phyloP scores from a whole-genome alignment of 352 stramenopile genomes.

The Globisporangium cylindrosporum region DNA sequence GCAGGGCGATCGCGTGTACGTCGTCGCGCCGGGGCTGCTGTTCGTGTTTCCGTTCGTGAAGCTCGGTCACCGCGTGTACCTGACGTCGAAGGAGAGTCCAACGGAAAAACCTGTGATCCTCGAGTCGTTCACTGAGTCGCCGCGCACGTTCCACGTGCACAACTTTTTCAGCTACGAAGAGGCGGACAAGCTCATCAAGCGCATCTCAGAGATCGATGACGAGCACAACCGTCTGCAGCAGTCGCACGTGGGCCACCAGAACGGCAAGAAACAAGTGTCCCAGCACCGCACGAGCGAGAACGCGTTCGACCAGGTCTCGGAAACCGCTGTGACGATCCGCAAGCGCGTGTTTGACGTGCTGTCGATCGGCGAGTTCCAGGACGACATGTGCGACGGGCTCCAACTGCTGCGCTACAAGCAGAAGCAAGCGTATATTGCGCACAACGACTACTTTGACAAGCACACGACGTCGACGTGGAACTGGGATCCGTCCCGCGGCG shows the following conservation, averaged over 20 bases:
- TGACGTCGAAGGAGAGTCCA: conserved; percentile 50
- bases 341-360: conserved; percentile 90
- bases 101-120: conserved; percentile 63
- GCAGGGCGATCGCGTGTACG: conserved; percentile 58
- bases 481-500: conserved; percentile 69
- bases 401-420: conserved; percentile 95
- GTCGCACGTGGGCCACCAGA: conserved; percentile 71
- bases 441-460: conserved; percentile 92
- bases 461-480: conserved; percentile 58
- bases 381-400: conserved; percentile 92
- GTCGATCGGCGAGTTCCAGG: conserved; percentile 86
- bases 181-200: conserved; percentile 74
- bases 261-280: conserved; percentile 66
- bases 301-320: conserved; percentile 83
- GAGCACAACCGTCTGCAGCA: conserved; percentile 79
- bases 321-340: conserved; percentile 67
- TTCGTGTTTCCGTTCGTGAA: conserved; percentile 85
- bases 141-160: conserved; percentile 82
- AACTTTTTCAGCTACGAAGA: conserved; percentile 87
- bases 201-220: conserved; percentile 81
- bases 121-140: conserved; percentile 75
- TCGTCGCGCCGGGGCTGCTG: conserved; percentile 63
- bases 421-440: conserved; percentile 92
- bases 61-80: conserved; percentile 64
- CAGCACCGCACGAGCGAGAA: conserved; percentile 84